Percentiles rank a stretch among this genome's conserved stretches.
These are phyloP conservation scores for Lipomyces chichibuensis DNA, from an alignment of 805 yeast genomes.

Conservation along the genomic window DNA sequence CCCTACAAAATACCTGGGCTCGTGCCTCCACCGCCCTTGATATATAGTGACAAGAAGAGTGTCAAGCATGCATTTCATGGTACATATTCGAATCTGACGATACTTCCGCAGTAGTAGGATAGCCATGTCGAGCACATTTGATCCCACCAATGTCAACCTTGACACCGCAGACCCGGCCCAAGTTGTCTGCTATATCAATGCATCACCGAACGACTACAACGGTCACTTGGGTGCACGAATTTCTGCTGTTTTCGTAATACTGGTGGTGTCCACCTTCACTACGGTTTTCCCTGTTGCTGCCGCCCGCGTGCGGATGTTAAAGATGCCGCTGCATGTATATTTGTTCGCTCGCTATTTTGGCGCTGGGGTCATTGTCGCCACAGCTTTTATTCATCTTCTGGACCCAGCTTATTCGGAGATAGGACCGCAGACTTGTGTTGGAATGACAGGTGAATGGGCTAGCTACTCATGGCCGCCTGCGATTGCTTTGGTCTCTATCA, in stretches of 20 bases:
- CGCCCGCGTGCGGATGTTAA: slow-evolving; percentile 1
- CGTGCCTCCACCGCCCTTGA: no score
- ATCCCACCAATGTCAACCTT: slow-evolving; percentile 1
- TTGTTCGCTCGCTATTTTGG: slow-evolving; percentile 48
- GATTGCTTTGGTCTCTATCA: slow-evolving; percentile 53
- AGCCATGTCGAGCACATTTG: slow-evolving; percentile 3
- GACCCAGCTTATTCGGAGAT: slow-evolving; percentile 26
- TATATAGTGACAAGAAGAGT: no score
- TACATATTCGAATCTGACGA: no score
- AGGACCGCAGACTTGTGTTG: slow-evolving; percentile 45
- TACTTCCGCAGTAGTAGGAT: no score
- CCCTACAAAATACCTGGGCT: no score
- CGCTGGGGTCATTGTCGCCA: slow-evolving; percentile 75
- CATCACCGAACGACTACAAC: slow-evolving; percentile 45
- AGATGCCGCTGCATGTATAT: slow-evolving; percentile 29
- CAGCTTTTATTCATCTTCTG: slow-evolving; percentile 65
- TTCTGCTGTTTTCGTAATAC: slow-evolving; percentile 64
- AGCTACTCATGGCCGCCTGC: slow-evolving; percentile 61
- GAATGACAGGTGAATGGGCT: slow-evolving; percentile 49
- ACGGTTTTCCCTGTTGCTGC: slow-evolving; percentile 51
- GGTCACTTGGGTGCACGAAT: slow-evolving; percentile 54
- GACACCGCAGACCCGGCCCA: slow-evolving; percentile 4
- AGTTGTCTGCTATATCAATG: neutral
- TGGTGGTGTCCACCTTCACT: slow-evolving; percentile 51
- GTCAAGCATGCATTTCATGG: no score